Conservation (phyloP, 768 basidiomycete genomes). For the Clavulina sp. region DNA sequence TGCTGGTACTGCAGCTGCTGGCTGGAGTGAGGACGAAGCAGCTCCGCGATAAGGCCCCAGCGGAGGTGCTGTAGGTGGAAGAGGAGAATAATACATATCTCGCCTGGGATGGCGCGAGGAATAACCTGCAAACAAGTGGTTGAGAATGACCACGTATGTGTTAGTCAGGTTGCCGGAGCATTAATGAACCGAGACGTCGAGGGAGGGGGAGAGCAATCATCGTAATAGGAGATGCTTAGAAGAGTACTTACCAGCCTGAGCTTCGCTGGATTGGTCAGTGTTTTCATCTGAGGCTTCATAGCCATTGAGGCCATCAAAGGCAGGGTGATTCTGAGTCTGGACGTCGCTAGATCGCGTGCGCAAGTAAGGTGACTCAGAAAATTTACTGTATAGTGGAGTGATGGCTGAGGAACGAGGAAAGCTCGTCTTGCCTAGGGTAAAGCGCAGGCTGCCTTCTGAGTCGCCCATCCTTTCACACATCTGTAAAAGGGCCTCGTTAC, state of each 20-base stretch:
- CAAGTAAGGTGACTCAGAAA: constrained; percentile 16
- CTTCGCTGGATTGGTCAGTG: constrained; percentile 41
- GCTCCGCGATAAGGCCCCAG: no score
- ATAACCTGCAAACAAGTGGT: no score
- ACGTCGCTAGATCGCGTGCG: not conserved
- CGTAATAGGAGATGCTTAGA: constrained; percentile 17
- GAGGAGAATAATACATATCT: no score
- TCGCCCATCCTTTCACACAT: constrained; percentile 62
- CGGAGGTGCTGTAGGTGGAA: no score
- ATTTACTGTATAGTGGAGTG: constrained; percentile 37
- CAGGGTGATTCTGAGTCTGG: not conserved
- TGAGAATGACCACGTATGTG: no score
- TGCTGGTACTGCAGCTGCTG: no score
- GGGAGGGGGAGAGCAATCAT: constrained; percentile 23
- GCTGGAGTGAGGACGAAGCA: no score
- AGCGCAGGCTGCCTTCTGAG: constrained; percentile 62
- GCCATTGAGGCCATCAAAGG: constrained; percentile 29
- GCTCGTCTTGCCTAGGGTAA: constrained; percentile 46
- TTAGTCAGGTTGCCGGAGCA: no score
- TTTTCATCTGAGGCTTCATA: constrained; percentile 38
- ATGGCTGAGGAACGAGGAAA: constrained; percentile 38
- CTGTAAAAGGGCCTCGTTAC: constrained; percentile 49
- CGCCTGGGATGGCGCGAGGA: no score
- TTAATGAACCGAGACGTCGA: no score
- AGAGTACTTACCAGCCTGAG: constrained; percentile 10